These are phyloP conservation scores for Carex parvula DNA, from an alignment of 176 grass and related monocot genomes.

Conservation along the genomic window DNA sequence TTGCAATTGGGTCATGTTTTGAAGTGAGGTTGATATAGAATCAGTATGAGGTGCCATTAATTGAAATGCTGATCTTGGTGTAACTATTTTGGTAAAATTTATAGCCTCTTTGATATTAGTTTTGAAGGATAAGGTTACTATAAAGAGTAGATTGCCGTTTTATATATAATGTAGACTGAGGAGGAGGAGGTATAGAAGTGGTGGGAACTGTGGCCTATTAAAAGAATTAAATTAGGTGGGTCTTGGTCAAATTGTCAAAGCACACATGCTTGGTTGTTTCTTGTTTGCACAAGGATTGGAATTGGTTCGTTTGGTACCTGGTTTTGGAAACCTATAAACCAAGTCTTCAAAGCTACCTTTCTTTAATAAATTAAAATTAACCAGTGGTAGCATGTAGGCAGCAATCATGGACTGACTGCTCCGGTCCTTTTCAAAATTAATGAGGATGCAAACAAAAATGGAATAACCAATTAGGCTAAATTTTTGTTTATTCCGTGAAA, in stretches of 20 bases:
- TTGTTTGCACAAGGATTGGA: neutral
- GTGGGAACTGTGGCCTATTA: neutral
- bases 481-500: neutral
- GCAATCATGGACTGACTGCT: neutral
- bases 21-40: slow-evolving; percentile 21
- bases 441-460: neutral
- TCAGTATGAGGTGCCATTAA: slow-evolving; percentile 25
- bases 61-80: neutral
- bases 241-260: slow-evolving; percentile 21
- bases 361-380: neutral
- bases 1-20: slow-evolving; percentile 25
- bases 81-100: neutral
- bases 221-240: neutral
- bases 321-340: slow-evolving; percentile 1
- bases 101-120: neutral
- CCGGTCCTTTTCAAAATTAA: neutral
- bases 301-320: neutral
- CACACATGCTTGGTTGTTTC: neutral
- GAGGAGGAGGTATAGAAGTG: too few species aligned
- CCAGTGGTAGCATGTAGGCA: neutral
- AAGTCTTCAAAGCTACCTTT: neutral
- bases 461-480: neutral
- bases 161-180: too few species aligned
- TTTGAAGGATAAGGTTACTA: neutral
- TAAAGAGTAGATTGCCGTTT: neutral